These are phyloP conservation scores for Noccaea caerulescens DNA, from an alignment of 345 rosid genomes.

Conservation along the genomic window DNA sequence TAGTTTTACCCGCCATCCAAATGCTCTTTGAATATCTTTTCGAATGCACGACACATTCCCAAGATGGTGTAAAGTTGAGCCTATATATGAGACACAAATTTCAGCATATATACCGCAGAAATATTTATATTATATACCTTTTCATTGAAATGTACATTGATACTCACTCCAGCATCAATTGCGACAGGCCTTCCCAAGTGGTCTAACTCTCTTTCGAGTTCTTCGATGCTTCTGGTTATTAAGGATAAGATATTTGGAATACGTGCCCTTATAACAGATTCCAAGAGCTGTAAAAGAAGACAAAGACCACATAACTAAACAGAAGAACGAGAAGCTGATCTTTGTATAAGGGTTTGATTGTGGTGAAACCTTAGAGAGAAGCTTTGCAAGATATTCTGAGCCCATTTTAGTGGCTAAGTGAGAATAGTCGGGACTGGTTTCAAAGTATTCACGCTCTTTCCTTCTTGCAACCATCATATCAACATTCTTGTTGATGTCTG, in stretches of 20 bases:
- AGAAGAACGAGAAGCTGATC: slow-evolving; percentile 3
- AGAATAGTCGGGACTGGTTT: slow-evolving; percentile 86
- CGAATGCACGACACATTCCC: slow-evolving; percentile 87
- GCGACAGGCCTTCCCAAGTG: slow-evolving; percentile 86
- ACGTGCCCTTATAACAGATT: slow-evolving; percentile 76
- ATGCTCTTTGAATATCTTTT: slow-evolving; percentile 86
- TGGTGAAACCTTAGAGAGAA: slow-evolving; percentile 76
- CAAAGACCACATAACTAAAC: slow-evolving; percentile 13
- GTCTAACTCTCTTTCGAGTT: slow-evolving; percentile 87
- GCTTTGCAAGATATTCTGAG: slow-evolving; percentile 91
- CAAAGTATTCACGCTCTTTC: slow-evolving; percentile 84
- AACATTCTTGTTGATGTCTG: slow-evolving; percentile 83
- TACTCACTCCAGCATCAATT: slow-evolving; percentile 90
- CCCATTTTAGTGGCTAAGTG: slow-evolving; percentile 91
- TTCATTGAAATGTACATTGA: background rate
- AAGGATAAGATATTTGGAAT: slow-evolving; percentile 79
- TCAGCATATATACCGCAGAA: slow-evolving; percentile 17
- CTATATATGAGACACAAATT: slow-evolving; percentile 45
- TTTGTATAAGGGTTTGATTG: background rate
- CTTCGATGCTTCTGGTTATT: slow-evolving; percentile 81
- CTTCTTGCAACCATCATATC: slow-evolving; percentile 91
- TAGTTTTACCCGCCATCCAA: slow-evolving; percentile 84
- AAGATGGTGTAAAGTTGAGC: slow-evolving; percentile 79
- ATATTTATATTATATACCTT: background rate
- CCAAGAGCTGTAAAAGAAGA: slow-evolving; percentile 72